phyloP scores from a whole-genome alignment of 768 basidiomycete species.

The Chiua virens region DNA sequence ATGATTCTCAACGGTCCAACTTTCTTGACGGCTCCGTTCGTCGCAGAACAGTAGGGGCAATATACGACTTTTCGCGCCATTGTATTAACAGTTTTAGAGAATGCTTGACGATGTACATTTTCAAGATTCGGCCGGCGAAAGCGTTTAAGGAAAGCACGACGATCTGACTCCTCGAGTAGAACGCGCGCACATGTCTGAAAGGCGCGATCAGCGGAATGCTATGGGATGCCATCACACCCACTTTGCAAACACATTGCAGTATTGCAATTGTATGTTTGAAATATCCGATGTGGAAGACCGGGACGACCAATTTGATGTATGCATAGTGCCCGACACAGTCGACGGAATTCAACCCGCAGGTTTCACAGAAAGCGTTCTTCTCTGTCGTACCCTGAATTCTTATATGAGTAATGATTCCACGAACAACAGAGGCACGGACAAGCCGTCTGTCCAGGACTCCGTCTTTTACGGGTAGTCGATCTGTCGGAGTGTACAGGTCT shows the following conservation, averaged over 20 bases:
- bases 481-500: constrained; percentile 84
- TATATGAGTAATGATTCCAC: not conserved
- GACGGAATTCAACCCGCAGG: constrained; percentile 87
- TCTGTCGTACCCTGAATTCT: constrained; percentile 83
- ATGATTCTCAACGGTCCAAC: constrained; percentile 93
- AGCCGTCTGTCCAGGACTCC: constrained; percentile 92
- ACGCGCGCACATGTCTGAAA: constrained; percentile 86
- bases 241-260: constrained; percentile 97
- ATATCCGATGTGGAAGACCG: constrained; percentile 98
- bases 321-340: constrained; percentile 99
- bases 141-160: constrained; percentile 80
- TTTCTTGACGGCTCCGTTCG: constrained; percentile 96
- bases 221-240: constrained; percentile 24
- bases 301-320: constrained; percentile 95
- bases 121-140: constrained; percentile 91
- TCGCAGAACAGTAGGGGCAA: constrained; percentile 90
- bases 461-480: constrained; percentile 83
- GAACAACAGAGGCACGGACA: constrained; percentile 43
- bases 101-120: constrained; percentile 82
- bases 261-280: constrained; percentile 95
- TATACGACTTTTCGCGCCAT: constrained; percentile 87
- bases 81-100: constrained; percentile 83
- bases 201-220: not conserved
- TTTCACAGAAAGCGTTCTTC: constrained; percentile 90
- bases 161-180: constrained; percentile 82